Conservation (phyloP, 805 yeast species). For the Suhomyces sp. region DNA sequence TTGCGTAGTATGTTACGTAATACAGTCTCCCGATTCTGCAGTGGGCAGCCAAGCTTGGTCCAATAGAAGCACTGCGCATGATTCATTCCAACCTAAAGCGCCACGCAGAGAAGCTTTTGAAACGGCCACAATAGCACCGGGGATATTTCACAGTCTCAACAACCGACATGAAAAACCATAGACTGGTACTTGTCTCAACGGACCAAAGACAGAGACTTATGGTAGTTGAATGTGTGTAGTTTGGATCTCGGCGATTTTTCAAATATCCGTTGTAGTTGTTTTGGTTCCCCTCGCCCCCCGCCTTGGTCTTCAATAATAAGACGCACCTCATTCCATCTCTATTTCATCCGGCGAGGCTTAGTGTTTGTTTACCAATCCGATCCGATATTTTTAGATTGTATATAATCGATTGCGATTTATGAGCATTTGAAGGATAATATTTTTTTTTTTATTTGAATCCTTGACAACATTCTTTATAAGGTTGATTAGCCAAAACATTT, state of each 20-base stretch:
- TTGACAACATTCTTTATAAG: neutral
- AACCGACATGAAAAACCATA: neutral
- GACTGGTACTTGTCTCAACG: neutral
- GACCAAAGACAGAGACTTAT: no score
- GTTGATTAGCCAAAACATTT: neutral
- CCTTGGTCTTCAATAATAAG: neutral
- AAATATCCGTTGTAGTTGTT: neutral
- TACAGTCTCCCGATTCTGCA: neutral
- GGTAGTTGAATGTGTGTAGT: neutral
- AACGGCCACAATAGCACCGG: neutral
- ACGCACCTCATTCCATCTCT: neutral
- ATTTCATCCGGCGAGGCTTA: conserved; percentile 2
- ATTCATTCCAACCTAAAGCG: neutral
- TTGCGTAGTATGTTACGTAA: neutral
- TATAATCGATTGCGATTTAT: conserved; percentile 2
- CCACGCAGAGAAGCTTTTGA: conserved; percentile 1
- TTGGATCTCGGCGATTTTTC: neutral
- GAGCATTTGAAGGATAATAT: neutral
- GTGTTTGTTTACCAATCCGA: conserved; percentile 2
- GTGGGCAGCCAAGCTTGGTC: neutral
- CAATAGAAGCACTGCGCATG: neutral
- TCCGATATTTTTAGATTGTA: conserved; percentile 4
- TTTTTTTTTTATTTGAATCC: neutral
- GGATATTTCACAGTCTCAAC: neutral
- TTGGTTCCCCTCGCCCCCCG: neutral